A percentile compares a stretch with the other conserved stretches of the same genome.
phyloP scores from a whole-genome alignment of 1,284 basidiomycete genomes.

The Lignosus rhinocerotis region DNA sequence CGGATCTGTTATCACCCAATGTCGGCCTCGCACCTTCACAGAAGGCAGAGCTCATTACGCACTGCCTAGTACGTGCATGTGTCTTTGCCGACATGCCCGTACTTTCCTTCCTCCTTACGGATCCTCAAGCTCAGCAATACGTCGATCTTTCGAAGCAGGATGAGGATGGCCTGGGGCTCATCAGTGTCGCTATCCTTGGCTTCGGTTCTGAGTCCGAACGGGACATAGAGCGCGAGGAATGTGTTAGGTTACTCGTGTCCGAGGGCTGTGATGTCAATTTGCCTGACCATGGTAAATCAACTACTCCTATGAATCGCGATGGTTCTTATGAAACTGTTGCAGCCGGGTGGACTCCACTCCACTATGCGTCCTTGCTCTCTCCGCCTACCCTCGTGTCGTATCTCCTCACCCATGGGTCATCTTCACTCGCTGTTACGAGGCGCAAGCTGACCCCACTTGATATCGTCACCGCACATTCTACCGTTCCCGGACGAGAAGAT shows the following conservation, averaged over 20 bases:
- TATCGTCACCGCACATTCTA: slow-evolving; percentile 78
- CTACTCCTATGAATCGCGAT: not conserved
- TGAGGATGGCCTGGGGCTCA: slow-evolving; percentile 80
- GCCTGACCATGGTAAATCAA: slow-evolving; percentile 66
- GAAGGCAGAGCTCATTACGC: slow-evolving; percentile 65
- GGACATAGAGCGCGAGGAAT: slow-evolving; percentile 86
- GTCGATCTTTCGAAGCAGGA: slow-evolving; percentile 72
- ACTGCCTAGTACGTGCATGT: slow-evolving; percentile 72
- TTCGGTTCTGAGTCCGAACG: slow-evolving; percentile 82
- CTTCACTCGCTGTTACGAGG: slow-evolving; percentile 72
- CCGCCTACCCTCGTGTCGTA: slow-evolving; percentile 91
- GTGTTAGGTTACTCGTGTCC: slow-evolving; percentile 75
- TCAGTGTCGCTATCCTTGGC: slow-evolving; percentile 80
- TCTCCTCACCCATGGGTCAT: slow-evolving; percentile 90
- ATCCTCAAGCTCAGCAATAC: slow-evolving; percentile 67
- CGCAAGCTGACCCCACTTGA: slow-evolving; percentile 83
- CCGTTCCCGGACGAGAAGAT: slow-evolving; percentile 78
- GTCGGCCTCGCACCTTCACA: slow-evolving; percentile 68
- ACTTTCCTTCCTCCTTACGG: slow-evolving; percentile 70
- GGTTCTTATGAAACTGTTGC: slow-evolving; percentile 6
- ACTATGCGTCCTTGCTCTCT: slow-evolving; percentile 87
- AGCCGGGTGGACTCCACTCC: slow-evolving; percentile 96
- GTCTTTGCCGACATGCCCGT: slow-evolving; percentile 73
- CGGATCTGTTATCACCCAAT: slow-evolving; percentile 60
- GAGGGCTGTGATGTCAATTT: slow-evolving; percentile 73